Conservation (phyloP, 257 asterid species). For the Osmanthus fragrans region DNA sequence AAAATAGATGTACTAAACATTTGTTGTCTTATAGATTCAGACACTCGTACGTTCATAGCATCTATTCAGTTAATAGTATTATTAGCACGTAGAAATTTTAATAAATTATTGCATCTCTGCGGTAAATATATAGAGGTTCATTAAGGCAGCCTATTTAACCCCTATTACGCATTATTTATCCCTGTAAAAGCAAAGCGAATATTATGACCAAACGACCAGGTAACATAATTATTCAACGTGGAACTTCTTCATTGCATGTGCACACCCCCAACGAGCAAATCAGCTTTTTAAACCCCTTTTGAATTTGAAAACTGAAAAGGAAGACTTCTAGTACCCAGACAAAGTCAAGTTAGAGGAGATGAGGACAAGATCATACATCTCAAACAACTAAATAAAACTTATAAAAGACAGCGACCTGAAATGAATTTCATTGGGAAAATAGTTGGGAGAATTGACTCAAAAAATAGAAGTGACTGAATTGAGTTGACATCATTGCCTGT, state of each 20-base stretch:
- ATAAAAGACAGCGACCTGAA: constrained; percentile 46
- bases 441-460: neutral
- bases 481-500: neutral
- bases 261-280: neutral
- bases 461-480: neutral
- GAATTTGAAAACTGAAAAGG: neutral
- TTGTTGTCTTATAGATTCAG: neutral
- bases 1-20: neutral
- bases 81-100: neutral
- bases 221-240: neutral
- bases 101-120: neutral
- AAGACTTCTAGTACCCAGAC: neutral
- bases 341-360: neutral
- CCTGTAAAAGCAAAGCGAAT: neutral
- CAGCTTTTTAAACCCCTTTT: neutral
- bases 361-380: neutral
- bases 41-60: neutral
- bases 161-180: neutral
- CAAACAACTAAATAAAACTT: neutral
- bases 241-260: neutral
- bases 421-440: constrained; percentile 33
- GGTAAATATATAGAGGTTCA: neutral
- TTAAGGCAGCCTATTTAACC: neutral
- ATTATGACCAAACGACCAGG: neutral
- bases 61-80: neutral